phyloP scores from a whole-genome alignment of 495 filamentous ascomycete genomes.

The Massariosphaeria phaeospora region DNA sequence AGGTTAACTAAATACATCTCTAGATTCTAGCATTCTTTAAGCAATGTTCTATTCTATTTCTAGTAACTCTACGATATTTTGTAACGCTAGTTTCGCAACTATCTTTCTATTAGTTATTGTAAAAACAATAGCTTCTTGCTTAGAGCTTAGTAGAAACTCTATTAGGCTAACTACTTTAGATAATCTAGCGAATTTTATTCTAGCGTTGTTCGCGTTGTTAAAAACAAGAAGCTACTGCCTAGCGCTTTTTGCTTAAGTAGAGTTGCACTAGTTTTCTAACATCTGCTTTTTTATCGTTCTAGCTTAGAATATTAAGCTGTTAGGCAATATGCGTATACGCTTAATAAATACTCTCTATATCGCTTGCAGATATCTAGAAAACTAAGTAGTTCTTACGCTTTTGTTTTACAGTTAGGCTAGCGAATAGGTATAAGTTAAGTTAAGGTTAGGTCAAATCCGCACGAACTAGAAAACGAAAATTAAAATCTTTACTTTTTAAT shows the following conservation, averaged over 20 bases:
- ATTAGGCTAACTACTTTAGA: conserved; percentile 3
- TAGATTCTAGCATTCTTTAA: conserved; percentile 3
- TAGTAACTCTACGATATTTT: conserved; percentile 11
- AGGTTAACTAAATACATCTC: conserved; percentile 7
- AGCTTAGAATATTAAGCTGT: conserved; percentile 11
- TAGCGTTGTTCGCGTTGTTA: conserved; percentile 31
- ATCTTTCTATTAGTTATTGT: conserved; percentile 25
- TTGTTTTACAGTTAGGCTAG: too few species aligned
- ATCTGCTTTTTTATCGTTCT: conserved; percentile 18
- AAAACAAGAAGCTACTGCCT: conserved; percentile 22
- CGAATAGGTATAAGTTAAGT: too few species aligned
- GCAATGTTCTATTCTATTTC: conserved; percentile 1
- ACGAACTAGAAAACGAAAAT: too few species aligned
- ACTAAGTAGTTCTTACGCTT: conserved; percentile 10
- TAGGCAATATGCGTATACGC: conserved; percentile 10
- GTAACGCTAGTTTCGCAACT: conserved; percentile 9
- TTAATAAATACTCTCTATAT: conserved; percentile 20
- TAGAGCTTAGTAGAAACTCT: conserved; percentile 21
- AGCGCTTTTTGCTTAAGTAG: conserved; percentile 9
- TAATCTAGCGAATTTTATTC: conserved; percentile 2
- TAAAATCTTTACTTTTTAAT: too few species aligned
- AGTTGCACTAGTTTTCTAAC: conserved; percentile 13
- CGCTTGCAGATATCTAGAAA: conserved; percentile 20
- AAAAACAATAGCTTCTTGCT: conserved; percentile 27
- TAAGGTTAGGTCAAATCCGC: too few species aligned